These are phyloP conservation scores for Fusarium nygamai DNA, from an alignment of 2,329 filamentous ascomycete genomes.

Conservation along the genomic window DNA sequence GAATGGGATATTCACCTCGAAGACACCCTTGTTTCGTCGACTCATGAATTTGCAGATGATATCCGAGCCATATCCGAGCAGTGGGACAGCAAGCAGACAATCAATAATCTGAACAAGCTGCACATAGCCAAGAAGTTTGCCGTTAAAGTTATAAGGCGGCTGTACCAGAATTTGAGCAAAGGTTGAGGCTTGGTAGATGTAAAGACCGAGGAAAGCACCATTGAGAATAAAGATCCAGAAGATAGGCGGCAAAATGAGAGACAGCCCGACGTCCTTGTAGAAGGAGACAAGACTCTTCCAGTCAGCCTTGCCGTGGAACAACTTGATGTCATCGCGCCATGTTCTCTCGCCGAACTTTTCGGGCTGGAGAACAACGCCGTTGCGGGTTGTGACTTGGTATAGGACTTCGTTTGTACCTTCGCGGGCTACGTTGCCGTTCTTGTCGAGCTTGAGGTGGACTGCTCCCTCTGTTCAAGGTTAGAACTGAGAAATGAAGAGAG, in stretches of 20 bases:
- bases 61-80: not conserved
- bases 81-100: not conserved
- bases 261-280: not conserved
- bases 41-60: slow-evolving; percentile 6
- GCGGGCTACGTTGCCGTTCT: not conserved
- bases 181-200: slow-evolving; percentile 6
- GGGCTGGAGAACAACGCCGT: not conserved
- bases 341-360: slow-evolving; percentile 7
- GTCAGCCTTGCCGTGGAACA: not conserved
- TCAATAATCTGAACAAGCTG: not conserved
- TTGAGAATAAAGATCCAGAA: slow-evolving; percentile 16
- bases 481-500: accelerated
- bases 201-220: slow-evolving; percentile 7
- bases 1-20: not conserved
- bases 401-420: not conserved
- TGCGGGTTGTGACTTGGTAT: slow-evolving; percentile 4
- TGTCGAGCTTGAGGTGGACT: not conserved
- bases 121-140: not conserved
- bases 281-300: not conserved
- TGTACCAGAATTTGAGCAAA: not conserved
- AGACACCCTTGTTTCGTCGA: not conserved
- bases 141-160: not conserved
- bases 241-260: not conserved
- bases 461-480: not conserved
- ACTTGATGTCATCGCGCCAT: not conserved